Conservation (phyloP, 1,284 basidiomycete species). For the Lentinula novae-zelandiae region DNA sequence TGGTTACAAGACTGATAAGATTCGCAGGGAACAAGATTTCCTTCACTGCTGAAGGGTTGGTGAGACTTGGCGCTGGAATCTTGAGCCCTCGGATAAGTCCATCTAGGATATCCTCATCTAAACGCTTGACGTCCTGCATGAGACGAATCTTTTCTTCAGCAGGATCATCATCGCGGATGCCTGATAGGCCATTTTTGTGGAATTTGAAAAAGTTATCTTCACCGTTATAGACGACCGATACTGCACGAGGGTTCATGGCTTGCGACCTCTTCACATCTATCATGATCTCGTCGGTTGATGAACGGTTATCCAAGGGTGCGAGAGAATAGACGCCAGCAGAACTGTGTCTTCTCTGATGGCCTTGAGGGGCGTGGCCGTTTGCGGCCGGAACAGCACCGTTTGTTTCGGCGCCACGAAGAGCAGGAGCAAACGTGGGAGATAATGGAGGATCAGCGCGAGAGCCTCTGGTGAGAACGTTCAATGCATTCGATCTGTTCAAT, state of each 20-base stretch:
- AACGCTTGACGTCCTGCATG: conserved; percentile 86
- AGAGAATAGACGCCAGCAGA: conserved; percentile 77
- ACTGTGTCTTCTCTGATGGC: conserved; percentile 77
- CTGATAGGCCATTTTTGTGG: conserved; percentile 70
- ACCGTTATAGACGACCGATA: conserved; percentile 87
- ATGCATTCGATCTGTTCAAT: conserved; percentile 89
- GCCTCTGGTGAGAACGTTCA: conserved; percentile 78
- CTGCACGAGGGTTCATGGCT: conserved; percentile 79
- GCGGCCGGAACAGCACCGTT: conserved; percentile 38
- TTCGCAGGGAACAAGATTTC: conserved; percentile 99
- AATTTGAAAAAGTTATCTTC: conserved; percentile 70
- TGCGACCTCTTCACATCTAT: conserved; percentile 73
- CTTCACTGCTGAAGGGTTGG: conserved; percentile 91
- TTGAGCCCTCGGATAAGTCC: conserved; percentile 91
- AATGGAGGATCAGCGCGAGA: conserved; percentile 65
- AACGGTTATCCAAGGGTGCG: conserved; percentile 56
- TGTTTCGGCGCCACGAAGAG: conserved; percentile 54
- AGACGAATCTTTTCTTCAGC: conserved; percentile 94
- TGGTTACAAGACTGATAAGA: conserved; percentile 94
- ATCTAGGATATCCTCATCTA: conserved; percentile 94
- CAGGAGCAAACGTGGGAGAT: conserved; percentile 80
- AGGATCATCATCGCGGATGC: conserved; percentile 78
- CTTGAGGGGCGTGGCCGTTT: conserved; percentile 29
- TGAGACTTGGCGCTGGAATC: conserved; percentile 88
- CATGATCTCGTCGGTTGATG: conserved; percentile 79